Conservation (phyloP, 2,329 filamentous ascomycete species). For the Exophiala mesophila region DNA sequence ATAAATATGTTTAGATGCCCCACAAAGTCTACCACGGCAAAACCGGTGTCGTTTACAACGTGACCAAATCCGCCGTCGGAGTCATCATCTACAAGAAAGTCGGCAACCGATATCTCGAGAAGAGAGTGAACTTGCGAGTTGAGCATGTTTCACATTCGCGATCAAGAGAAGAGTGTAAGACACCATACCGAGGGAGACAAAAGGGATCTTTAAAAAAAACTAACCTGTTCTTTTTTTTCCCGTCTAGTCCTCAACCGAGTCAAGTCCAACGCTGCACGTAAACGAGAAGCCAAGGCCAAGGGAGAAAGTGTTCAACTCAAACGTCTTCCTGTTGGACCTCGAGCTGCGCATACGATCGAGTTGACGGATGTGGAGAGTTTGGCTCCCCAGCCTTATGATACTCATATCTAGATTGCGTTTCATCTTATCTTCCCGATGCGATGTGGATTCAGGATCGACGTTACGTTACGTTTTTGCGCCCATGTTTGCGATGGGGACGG, state of each 20-base stretch:
- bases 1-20: conserved; percentile 66
- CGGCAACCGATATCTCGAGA: conserved; percentile 99
- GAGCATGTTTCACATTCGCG: conserved; percentile 95
- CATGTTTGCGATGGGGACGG: too few species aligned
- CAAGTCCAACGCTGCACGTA: conserved; percentile 90
- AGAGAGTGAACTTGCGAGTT: conserved; percentile 98
- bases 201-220: not conserved
- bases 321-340: conserved; percentile 76
- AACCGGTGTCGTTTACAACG: conserved; percentile 98
- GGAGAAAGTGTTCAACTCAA: conserved; percentile 88
- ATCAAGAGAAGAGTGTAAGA: conserved; percentile 76
- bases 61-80: conserved; percentile 94
- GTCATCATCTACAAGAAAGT: conserved; percentile 99
- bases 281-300: conserved; percentile 86
- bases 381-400: conserved; percentile 91
- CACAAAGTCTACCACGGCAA: conserved; percentile 99
- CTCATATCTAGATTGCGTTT: conserved; percentile 95
- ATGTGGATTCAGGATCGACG: too few species aligned
- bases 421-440: too few species aligned
- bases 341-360: conserved; percentile 73
- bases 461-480: too few species aligned
- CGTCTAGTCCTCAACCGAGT: conserved; percentile 73
- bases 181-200: not conserved
- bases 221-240: too few species aligned
- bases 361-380: conserved; percentile 77